phyloP scores from a whole-genome alignment of 495 filamentous ascomycete genomes.

The Lichenothelia convexa region DNA sequence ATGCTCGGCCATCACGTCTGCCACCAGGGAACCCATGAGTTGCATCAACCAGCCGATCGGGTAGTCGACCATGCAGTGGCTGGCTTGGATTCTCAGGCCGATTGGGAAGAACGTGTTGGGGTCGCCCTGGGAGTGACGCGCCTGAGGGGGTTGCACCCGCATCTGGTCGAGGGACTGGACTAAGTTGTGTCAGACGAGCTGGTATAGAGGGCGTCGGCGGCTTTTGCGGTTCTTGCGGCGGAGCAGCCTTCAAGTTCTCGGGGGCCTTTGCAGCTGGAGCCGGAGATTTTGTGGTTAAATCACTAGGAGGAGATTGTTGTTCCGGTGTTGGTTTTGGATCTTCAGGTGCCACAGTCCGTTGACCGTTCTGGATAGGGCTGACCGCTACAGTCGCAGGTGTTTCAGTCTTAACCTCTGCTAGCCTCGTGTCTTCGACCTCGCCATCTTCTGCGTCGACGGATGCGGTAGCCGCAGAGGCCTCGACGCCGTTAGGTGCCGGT shows the following conservation, averaged over 20 bases:
- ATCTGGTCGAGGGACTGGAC: conserved; percentile 2
- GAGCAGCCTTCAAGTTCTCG: not conserved
- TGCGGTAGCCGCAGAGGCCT: conserved; percentile 3
- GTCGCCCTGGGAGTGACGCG: conserved; percentile 1
- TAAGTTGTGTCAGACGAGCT: not conserved
- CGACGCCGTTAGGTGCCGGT: conserved; percentile 3
- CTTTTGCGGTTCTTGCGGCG: not conserved
- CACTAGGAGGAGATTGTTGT: not conserved
- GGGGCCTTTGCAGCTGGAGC: conserved; percentile 1
- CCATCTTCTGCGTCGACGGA: conserved; percentile 18
- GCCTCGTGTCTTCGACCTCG: conserved; percentile 19
- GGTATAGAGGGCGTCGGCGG: not conserved
- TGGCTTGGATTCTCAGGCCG: conserved; percentile 13
- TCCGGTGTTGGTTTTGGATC: not conserved
- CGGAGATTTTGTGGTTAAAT: not conserved
- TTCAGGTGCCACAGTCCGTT: not conserved
- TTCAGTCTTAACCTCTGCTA: conserved; percentile 1
- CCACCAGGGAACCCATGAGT: no score
- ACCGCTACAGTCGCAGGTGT: not conserved
- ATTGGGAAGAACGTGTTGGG: conserved; percentile 12
- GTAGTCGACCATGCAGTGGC: conserved; percentile 5
- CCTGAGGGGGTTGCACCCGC: not conserved
- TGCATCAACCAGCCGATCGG: no score
- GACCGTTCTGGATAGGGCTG: no score
- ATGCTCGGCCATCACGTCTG: conserved; percentile 8